A percentile compares a stretch with the other conserved stretches of the same genome.
These are phyloP conservation scores for Malassezia equina DNA, from an alignment of 1,284 basidiomycete genomes.

Conservation along the genomic window DNA sequence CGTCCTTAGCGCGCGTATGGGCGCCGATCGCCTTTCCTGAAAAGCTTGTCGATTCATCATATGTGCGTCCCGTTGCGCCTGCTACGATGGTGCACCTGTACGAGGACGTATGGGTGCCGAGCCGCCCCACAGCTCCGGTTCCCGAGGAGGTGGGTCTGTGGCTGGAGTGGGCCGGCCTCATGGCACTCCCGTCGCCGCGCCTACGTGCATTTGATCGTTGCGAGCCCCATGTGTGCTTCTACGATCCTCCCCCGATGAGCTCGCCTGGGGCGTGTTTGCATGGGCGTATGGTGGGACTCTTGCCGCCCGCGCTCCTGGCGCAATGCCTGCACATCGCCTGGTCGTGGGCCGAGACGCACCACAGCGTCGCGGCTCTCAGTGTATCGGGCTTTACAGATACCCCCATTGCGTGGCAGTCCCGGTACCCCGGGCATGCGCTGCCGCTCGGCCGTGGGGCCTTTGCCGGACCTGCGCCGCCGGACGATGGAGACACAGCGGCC, in stretches of 20 bases:
- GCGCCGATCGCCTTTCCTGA: conserved; percentile 2
- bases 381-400: conserved; percentile 27
- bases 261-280: background rate
- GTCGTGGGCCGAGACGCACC: background rate
- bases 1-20: conserved; percentile 2
- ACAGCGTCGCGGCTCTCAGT: conserved; percentile 19
- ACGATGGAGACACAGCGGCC: background rate
- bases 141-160: background rate
- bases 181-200: conserved; percentile 2
- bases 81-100: background rate
- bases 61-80: background rate
- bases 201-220: conserved; percentile 8
- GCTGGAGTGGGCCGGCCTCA: conserved; percentile 11
- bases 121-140: background rate
- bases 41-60: background rate
- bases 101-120: conserved; percentile 10
- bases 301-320: conserved; percentile 1
- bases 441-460: background rate
- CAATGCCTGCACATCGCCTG: background rate
- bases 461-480: background rate
- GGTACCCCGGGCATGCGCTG: conserved; percentile 11
- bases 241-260: background rate
- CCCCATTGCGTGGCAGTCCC: conserved; percentile 27
- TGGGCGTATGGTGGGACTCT: background rate
- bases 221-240: conserved; percentile 6